Evolutionary conservation across 2,329 filamentous ascomycete genomes (phyloP).

Genomic region (Nothopassalora personata): DNA sequence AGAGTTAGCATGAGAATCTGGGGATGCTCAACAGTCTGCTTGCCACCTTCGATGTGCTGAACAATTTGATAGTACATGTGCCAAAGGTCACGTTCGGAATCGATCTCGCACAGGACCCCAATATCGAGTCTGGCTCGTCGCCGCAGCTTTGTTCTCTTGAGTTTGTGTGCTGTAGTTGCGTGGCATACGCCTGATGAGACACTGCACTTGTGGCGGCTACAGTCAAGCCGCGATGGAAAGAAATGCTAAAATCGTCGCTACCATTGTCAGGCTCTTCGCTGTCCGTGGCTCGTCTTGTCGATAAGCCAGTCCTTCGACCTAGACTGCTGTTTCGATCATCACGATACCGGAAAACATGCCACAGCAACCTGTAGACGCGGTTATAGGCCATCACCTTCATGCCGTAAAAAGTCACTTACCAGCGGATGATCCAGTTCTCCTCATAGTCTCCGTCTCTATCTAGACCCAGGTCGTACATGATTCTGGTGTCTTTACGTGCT

Average conservation of each 20-base stretch:
- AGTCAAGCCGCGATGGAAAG: not conserved
- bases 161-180: not conserved
- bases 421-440: conserved; percentile 46
- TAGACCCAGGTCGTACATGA: conserved; percentile 38
- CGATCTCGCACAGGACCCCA: conserved; percentile 8
- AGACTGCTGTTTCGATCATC: conserved; percentile 33
- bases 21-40: no score
- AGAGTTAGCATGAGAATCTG: no score
- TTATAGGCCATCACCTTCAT: not conserved
- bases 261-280: not conserved
- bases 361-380: conserved; percentile 13
- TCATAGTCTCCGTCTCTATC: conserved; percentile 34
- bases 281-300: not conserved
- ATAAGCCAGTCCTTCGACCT: not conserved
- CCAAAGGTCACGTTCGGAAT: conserved; percentile 1
- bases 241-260: not conserved
- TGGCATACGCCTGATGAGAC: not conserved
- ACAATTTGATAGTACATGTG: no score
- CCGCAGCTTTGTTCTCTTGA: not conserved
- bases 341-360: conserved; percentile 44
- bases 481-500: conserved; percentile 33
- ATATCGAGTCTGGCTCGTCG: conserved; percentile 1
- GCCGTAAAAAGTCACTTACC: conserved; percentile 23
- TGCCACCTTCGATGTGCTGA: no score
- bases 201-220: not conserved